Conservation (phyloP, 2,329 filamentous ascomycete genomes). For the Sclerotinia spermophila region DNA sequence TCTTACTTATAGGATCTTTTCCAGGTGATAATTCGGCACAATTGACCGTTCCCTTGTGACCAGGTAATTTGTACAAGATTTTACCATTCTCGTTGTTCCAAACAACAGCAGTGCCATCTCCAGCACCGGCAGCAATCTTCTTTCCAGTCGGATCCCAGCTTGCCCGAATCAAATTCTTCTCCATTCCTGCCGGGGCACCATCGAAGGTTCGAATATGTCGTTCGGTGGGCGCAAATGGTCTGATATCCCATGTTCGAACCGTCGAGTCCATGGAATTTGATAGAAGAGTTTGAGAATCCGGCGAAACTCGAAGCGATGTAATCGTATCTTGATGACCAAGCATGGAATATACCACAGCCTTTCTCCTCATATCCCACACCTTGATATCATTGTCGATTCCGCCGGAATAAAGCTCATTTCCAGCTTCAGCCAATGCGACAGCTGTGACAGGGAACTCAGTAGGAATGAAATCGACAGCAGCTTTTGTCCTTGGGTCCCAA, state of each 20-base stretch:
- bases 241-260: slow-evolving; percentile 91
- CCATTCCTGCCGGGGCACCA: slow-evolving; percentile 79
- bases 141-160: slow-evolving; percentile 88
- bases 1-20: slow-evolving; percentile 83
- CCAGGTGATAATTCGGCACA: slow-evolving; percentile 86
- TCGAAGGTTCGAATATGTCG: slow-evolving; percentile 85
- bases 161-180: slow-evolving; percentile 86
- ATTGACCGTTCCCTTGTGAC: slow-evolving; percentile 93
- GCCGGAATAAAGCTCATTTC: slow-evolving; percentile 91
- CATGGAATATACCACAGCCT: slow-evolving; percentile 82
- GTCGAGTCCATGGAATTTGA: slow-evolving; percentile 95
- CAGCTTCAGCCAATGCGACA: slow-evolving; percentile 85
- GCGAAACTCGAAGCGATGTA: slow-evolving; percentile 85
- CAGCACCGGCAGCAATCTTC: slow-evolving; percentile 83
- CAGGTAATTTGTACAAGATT: slow-evolving; percentile 88
- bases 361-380: slow-evolving; percentile 94
- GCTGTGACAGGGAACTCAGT: slow-evolving; percentile 92
- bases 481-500: slow-evolving; percentile 92
- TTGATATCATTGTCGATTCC: slow-evolving; percentile 97
- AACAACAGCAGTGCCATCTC: slow-evolving; percentile 84
- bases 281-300: slow-evolving; percentile 83
- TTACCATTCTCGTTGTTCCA: slow-evolving; percentile 91
- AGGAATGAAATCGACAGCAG: slow-evolving; percentile 81
- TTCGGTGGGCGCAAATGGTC: slow-evolving; percentile 88
- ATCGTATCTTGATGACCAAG: slow-evolving; percentile 88